Evolutionary conservation across 139 green algal genomes (phyloP).

Genomic region (Chlamydomonas schloesseri): DNA sequence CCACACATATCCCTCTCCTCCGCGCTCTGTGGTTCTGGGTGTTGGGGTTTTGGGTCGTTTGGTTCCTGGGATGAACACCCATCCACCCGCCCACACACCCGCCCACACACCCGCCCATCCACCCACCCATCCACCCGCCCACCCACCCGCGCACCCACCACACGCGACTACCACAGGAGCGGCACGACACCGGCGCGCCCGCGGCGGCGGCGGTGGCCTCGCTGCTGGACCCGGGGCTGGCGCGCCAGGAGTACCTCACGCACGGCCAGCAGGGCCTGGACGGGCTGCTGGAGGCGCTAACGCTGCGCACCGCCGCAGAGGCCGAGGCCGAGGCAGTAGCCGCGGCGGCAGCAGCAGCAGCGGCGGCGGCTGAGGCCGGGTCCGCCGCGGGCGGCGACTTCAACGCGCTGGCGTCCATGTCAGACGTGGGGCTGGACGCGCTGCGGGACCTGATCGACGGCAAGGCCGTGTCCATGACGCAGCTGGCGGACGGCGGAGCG

Average conservation of each 20-base stretch:
- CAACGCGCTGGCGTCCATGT: background rate
- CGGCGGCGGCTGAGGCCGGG: no score
- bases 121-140: background rate
- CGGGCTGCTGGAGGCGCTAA: slow-evolving; percentile 64
- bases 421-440: slow-evolving; percentile 25
- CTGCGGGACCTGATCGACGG: slow-evolving; percentile 39
- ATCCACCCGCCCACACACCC: no score
- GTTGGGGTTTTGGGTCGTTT: no score
- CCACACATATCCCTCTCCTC: no score
- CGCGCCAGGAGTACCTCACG: slow-evolving; percentile 74
- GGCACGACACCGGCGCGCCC: background rate
- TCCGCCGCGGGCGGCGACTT: background rate
- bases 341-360: background rate
- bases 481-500: background rate
- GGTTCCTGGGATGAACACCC: no score
- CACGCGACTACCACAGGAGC: background rate
- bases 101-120: no score
- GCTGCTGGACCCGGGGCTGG: slow-evolving; percentile 62
- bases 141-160: background rate
- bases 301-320: slow-evolving; percentile 42
- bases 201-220: slow-evolving; percentile 19
- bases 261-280: slow-evolving; percentile 83
- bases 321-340: background rate
- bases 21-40: no score
- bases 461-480: background rate